Conservation (phyloP, 352 stramenopile species). For the Phytophthora macrochlamydospora region DNA sequence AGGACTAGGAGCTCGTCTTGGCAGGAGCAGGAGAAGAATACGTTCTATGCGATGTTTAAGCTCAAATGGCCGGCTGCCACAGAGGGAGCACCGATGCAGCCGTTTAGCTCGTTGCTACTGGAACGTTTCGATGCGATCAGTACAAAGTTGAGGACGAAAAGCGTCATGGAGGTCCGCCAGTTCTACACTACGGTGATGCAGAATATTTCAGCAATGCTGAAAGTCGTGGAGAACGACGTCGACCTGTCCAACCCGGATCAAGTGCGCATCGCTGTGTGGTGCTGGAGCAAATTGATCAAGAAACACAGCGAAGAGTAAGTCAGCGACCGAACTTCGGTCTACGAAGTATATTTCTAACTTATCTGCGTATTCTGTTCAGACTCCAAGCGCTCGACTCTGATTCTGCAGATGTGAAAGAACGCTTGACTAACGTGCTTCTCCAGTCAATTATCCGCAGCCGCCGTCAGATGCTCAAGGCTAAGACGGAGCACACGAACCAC, state of each 20-base stretch:
- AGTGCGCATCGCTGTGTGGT: constrained; percentile 77
- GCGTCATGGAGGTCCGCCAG: constrained; percentile 56
- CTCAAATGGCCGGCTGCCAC: constrained; percentile 54
- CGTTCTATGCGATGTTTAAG: constrained; percentile 76
- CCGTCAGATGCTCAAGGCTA: constrained; percentile 79
- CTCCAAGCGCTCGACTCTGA: constrained; percentile 43
- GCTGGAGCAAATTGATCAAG: constrained; percentile 67
- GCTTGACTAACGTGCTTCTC: constrained; percentile 50
- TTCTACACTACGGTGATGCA: constrained; percentile 67
- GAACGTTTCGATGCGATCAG: constrained; percentile 68
- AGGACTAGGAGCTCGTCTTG: constrained; percentile 38
- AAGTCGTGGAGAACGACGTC: constrained; percentile 58
- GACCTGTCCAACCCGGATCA: constrained; percentile 68
- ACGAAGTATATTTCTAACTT: too few species aligned
- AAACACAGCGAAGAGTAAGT: constrained; percentile 46
- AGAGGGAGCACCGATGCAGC: constrained; percentile 12
- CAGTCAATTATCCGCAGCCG: constrained; percentile 77
- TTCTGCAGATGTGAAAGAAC: constrained; percentile 29
- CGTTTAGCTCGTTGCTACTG: constrained; percentile 54
- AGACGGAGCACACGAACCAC: constrained; percentile 23
- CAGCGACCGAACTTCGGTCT: not conserved
- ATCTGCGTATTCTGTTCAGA: constrained; percentile 15
- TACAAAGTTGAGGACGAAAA: constrained; percentile 67
- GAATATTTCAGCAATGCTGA: constrained; percentile 49
- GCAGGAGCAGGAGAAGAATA: constrained; percentile 64